Percentiles rank a stretch among this genome's conserved stretches.
These are phyloP conservation scores for Aulographum hederae DNA, from an alignment of 2,329 filamentous ascomycete genomes.

Conservation along the genomic window DNA sequence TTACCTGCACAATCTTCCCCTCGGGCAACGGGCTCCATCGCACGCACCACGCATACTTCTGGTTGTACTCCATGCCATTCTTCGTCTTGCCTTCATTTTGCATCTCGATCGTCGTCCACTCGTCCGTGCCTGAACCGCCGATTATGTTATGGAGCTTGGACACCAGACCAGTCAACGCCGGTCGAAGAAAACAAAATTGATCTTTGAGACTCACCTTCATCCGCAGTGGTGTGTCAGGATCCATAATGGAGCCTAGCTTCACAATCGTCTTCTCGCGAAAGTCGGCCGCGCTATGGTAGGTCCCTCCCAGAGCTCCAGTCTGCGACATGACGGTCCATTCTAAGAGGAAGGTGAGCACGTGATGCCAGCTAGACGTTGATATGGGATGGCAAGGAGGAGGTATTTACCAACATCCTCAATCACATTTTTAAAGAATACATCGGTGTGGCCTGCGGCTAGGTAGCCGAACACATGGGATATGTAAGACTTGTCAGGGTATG, in stretches of 20 bases:
- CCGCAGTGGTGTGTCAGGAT: neutral
- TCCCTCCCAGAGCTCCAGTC: neutral
- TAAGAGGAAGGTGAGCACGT: too few species aligned
- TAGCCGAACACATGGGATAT: too few species aligned
- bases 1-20: neutral
- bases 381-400: too few species aligned
- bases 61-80: neutral
- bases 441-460: too few species aligned
- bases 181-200: too few species aligned
- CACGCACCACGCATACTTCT: neutral
- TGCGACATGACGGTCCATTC: neutral
- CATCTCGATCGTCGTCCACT: neutral
- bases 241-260: neutral
- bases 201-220: neutral
- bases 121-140: neutral
- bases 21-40: neutral
- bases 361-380: too few species aligned
- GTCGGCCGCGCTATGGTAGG: neutral
- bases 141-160: too few species aligned
- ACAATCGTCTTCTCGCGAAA: neutral
- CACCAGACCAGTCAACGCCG: too few species aligned
- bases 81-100: neutral
- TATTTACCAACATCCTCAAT: too few species aligned
- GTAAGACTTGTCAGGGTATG: too few species aligned
- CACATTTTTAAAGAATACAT: too few species aligned